Conservation (phyloP, 805 yeast species). For the Yarrowia keelungensis region DNA sequence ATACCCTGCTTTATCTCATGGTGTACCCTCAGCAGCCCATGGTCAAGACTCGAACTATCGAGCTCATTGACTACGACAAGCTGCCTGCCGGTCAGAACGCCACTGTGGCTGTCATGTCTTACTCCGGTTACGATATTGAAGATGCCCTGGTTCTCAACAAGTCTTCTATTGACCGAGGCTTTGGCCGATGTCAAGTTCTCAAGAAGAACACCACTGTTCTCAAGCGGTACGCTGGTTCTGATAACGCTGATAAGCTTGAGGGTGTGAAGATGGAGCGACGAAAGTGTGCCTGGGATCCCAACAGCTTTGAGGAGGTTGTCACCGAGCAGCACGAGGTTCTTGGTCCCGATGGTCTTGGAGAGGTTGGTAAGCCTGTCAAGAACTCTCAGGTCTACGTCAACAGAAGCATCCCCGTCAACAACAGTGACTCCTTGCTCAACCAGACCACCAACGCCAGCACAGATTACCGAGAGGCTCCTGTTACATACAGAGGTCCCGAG, state of each 20-base stretch:
- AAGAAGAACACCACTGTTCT: slow-evolving; percentile 88
- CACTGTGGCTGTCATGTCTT: slow-evolving; percentile 98
- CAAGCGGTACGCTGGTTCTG: slow-evolving; percentile 92
- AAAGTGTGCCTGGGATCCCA: slow-evolving; percentile 26
- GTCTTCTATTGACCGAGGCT: slow-evolving; percentile 93
- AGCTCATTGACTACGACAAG: slow-evolving; percentile 92
- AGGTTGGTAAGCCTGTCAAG: slow-evolving; percentile 88
- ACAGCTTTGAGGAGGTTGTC: slow-evolving; percentile 59
- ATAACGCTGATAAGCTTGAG: slow-evolving; percentile 79
- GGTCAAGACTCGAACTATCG: slow-evolving; percentile 98
- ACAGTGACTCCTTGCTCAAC: slow-evolving; percentile 69
- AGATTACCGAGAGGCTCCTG: slow-evolving; percentile 89
- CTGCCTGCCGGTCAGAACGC: slow-evolving; percentile 99
- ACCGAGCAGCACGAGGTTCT: slow-evolving; percentile 73
- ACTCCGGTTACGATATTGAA: slow-evolving; percentile 98
- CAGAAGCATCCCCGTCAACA: slow-evolving; percentile 83
- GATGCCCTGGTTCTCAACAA: slow-evolving; percentile 96
- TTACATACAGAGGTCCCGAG: slow-evolving; percentile 91
- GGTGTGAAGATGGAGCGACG: slow-evolving; percentile 80
- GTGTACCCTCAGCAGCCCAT: slow-evolving; percentile 99
- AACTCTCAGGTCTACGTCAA: slow-evolving; percentile 94
- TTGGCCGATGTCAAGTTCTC: slow-evolving; percentile 96
- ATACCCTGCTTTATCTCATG: slow-evolving; percentile 90
- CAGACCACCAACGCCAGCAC: slow-evolving; percentile 51
- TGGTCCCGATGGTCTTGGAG: slow-evolving; percentile 96